A percentile compares a stretch with the other conserved stretches of the same genome.
Evolutionary conservation across 371 early-diverging fungal species (phyloP).

Genomic region (Rhizopus delemar): DNA sequence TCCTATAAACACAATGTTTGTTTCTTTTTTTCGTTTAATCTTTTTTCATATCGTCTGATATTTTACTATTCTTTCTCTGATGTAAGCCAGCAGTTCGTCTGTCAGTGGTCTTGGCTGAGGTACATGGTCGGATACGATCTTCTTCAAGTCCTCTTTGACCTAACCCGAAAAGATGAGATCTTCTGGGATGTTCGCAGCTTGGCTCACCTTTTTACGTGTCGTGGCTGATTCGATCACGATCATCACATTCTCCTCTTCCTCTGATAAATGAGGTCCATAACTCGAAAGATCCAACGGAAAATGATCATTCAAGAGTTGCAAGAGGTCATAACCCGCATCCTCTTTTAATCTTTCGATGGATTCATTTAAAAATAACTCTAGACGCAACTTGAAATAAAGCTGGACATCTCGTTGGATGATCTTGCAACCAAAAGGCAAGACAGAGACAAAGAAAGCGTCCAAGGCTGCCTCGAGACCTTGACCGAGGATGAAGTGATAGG

Average conservation of each 20-base stretch:
- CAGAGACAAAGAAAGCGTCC: not conserved
- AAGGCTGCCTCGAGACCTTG: not conserved
- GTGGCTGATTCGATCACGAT: not conserved
- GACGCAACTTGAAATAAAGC: not conserved
- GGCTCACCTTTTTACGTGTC: not conserved
- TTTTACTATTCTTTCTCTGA: slow-evolving; percentile 2
- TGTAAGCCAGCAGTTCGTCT: not conserved
- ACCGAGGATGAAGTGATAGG: not conserved
- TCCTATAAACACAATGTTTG: not conserved
- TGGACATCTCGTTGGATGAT: not conserved
- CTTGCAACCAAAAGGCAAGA: not conserved
- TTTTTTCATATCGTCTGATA: not conserved
- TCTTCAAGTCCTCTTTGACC: not conserved
- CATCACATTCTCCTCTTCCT: not conserved
- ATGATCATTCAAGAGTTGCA: not conserved
- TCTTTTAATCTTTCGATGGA: not conserved
- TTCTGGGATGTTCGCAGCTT: not conserved
- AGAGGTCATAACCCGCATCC: not conserved
- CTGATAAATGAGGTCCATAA: not conserved
- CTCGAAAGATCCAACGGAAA: not conserved
- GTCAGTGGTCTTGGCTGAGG: not conserved
- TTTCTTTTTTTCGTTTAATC: not conserved
- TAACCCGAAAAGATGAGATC: not conserved
- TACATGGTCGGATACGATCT: not conserved
- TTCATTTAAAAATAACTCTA: not conserved